phyloP scores from a whole-genome alignment of 768 basidiomycete genomes.

The Candolleomyces eurysporus region DNA sequence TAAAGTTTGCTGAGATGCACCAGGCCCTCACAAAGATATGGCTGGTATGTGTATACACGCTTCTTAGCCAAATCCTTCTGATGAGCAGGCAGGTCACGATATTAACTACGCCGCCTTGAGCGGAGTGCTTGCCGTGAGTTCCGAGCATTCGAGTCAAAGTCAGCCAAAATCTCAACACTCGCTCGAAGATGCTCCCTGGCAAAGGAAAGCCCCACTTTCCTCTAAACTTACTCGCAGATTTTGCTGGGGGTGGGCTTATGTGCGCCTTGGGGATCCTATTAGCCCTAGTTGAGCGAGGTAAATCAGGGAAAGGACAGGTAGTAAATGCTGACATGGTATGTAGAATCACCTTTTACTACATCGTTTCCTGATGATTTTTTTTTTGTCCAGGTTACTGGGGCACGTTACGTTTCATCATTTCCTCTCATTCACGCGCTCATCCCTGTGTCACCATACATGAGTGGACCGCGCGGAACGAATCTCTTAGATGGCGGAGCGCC shows the following conservation, averaged over 20 bases:
- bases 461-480: conserved; percentile 51
- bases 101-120: conserved; percentile 83
- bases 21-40: conserved; percentile 73
- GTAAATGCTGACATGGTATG: conserved; percentile 75
- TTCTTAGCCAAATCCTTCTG: neutral
- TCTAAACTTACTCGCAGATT: conserved; percentile 76
- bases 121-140: conserved; percentile 63
- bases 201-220: conserved; percentile 66
- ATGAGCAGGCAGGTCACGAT: conserved; percentile 59
- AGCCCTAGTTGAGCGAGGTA: conserved; percentile 66
- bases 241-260: conserved; percentile 76
- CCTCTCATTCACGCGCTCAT: conserved; percentile 53
- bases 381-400: conserved; percentile 65
- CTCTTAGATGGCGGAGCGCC: conserved; percentile 76
- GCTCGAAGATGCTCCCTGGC: conserved; percentile 64
- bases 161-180: neutral
- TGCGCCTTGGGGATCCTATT: conserved; percentile 73
- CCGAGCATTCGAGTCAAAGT: neutral
- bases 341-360: neutral
- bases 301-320: conserved; percentile 69
- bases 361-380: conserved; percentile 2
- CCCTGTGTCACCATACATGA: conserved; percentile 33
- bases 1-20: conserved; percentile 10
- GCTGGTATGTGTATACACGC: conserved; percentile 48
- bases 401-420: conserved; percentile 74